phyloP scores from a whole-genome alignment of 2,329 filamentous ascomycete species.

The Moelleriella libera region DNA sequence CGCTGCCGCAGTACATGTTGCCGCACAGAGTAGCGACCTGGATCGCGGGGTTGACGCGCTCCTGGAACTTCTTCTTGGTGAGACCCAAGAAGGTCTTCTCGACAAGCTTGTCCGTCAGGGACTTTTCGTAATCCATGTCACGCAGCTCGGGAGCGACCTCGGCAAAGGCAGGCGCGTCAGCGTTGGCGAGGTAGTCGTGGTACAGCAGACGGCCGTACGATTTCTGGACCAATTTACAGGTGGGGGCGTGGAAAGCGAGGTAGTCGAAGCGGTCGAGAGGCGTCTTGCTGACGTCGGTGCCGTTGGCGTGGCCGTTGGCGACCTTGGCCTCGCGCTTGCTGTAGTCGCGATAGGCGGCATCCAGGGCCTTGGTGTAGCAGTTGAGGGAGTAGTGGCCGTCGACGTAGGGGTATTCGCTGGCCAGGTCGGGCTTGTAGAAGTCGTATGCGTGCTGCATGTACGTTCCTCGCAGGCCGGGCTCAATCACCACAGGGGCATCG shows the following conservation, averaged over 20 bases:
- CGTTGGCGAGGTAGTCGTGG: slow-evolving; percentile 68
- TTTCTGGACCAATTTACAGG: slow-evolving; percentile 78
- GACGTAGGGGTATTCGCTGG: slow-evolving; percentile 76
- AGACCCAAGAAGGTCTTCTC: slow-evolving; percentile 80
- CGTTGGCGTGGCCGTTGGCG: slow-evolving; percentile 37
- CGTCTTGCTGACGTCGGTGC: slow-evolving; percentile 35
- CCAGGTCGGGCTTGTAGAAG: slow-evolving; percentile 82
- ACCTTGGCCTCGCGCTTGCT: slow-evolving; percentile 53
- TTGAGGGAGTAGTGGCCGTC: slow-evolving; percentile 72
- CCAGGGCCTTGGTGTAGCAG: slow-evolving; percentile 71
- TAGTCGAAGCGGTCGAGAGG: slow-evolving; percentile 72
- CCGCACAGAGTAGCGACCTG: slow-evolving; percentile 65
- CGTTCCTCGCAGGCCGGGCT: slow-evolving; percentile 65
- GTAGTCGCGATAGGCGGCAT: slow-evolving; percentile 71
- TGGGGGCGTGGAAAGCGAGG: slow-evolving; percentile 70
- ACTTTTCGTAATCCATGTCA: slow-evolving; percentile 67
- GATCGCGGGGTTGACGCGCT: slow-evolving; percentile 60
- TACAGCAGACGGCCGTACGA: slow-evolving; percentile 74
- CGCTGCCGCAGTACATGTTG: slow-evolving; percentile 56
- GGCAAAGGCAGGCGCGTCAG: slow-evolving; percentile 51
- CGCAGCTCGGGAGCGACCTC: slow-evolving; percentile 65
- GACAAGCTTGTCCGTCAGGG: slow-evolving; percentile 64
- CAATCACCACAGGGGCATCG: slow-evolving; percentile 60
- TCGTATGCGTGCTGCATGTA: slow-evolving; percentile 80
- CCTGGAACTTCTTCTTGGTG: slow-evolving; percentile 72